Evolutionary conservation across 176 grass and related monocot species (phyloP), one percentile per base, ranked within the genome.

Genomic region (Cenchrus fungigraminus): DNA sequence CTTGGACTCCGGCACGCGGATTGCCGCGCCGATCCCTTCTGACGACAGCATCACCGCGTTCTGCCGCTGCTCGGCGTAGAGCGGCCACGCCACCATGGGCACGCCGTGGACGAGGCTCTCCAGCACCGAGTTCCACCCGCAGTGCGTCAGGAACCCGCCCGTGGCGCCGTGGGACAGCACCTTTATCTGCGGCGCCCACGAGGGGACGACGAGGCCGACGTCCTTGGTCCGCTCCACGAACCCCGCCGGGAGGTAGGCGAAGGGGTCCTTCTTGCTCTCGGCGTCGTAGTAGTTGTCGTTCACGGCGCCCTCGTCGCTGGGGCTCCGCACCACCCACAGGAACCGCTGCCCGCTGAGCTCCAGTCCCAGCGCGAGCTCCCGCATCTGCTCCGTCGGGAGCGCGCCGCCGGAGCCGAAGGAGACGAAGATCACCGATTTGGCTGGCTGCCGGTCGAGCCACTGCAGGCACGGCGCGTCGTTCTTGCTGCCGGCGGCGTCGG

Each of bases 71-170:
- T 95, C 93, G 1, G 93, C 93, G 42, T 4, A 90, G 0, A 92
- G 85, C 28, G 90, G 90, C 90, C 93, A 95, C 0, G 88, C 86
- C 13, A 95, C 73, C 90, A 95, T 95, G 0, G 93, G 93, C 42
- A 92, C 86, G 4, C 90, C 88, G 6, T 79, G 56, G 8, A 72
- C n/a, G 0, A 95, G 29, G 74, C 86, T 89, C 86, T 95, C 93
- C 0, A 92, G 63, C 52, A 76, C 79, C 12, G 90, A 95, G 85
- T 95, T 95, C 93, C 86, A 92, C 1, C 90, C 90, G 22, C 93
- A 95, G 51, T 92, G 93, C 0, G 83, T 92, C 10, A 95, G 32
- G 82, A 95, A 95, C 1, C 88, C 90, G 1, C 88, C 90, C 0
- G 88, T 95, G 15, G 93, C 72, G 0, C 0, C 4, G 74, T 95